Conservation (phyloP, 2,329 filamentous ascomycete genomes). For the Helicocarpus griseus region DNA sequence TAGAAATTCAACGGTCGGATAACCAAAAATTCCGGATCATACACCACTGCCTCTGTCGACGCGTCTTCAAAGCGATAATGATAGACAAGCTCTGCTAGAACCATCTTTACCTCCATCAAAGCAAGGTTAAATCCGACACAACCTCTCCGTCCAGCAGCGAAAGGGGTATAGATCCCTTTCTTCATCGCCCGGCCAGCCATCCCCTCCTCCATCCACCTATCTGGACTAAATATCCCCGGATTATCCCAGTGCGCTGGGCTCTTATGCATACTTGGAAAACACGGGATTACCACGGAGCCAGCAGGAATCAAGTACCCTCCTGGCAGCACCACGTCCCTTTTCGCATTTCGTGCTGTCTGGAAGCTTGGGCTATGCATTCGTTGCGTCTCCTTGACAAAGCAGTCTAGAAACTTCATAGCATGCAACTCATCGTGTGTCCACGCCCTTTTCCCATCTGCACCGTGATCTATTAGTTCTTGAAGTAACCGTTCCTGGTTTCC, state of each 20-base stretch:
- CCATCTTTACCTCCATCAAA: neutral
- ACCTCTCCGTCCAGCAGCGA: neutral
- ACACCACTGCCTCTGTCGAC: slow-evolving; percentile 1
- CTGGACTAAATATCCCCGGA: neutral
- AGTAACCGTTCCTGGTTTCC: neutral
- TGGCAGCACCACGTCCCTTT: neutral
- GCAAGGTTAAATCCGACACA: neutral
- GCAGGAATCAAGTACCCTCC: neutral
- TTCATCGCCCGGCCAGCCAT: neutral
- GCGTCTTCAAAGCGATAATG: slow-evolving; percentile 1
- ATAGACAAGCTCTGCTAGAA: neutral
- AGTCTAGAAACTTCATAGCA: neutral
- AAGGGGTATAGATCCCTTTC: neutral
- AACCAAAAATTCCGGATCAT: slow-evolving; percentile 4
- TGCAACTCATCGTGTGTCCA: neutral
- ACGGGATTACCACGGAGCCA: neutral
- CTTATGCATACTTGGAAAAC: neutral
- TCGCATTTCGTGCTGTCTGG: neutral
- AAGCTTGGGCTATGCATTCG: neutral
- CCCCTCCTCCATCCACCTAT: neutral
- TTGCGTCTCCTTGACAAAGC: neutral
- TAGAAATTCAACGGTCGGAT: slow-evolving; percentile 4
- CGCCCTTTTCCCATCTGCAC: neutral
- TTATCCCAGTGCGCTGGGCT: neutral
- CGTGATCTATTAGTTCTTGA: neutral